Base-by-base conservation (phyloP, 768 basidiomycete genomes). In the Terana coerulea region DNA sequence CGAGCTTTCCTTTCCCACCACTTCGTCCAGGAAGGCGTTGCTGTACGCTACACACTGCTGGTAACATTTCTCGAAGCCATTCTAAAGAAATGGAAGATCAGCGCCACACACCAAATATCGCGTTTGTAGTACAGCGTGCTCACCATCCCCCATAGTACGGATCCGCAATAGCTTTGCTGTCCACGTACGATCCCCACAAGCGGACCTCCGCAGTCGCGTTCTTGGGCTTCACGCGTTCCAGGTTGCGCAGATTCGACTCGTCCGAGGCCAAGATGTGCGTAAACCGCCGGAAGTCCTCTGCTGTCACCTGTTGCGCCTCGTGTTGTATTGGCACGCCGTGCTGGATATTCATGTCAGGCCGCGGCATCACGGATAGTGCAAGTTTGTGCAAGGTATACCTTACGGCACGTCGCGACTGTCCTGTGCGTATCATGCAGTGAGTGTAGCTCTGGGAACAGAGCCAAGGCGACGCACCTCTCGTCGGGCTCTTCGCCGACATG, bases 251-350 rank as follows among this genome's bases (percentile, higher is more conserved):
- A 68, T 95, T 95, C 61, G 73, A 81, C 52, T 78, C 77, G 63
- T 95, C 94, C 35, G 92, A 81, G 7, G 92, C 90, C 11, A 98
- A 75, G 59, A 98, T 92, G 60, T 94, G 84, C 47, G 88, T 84
- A 67, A 91, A 95, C 14, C 66, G 64, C 15, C 67, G 72, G 64
- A 91, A 95, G 68, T 97, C 94, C 1, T 74, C 73, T 21, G 67
- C 66, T 9, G 62, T 47, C 22, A 91, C 75, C 64, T 84, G 80
- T n/a, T 88, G 81, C 8, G 87, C 88, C 17, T 67, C 64, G 59
- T 86, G 83, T 24, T 76, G 65, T 51, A 95, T 90, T 1, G 86
- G 83, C 21, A 95, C 77, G 1, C 76, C 67, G 67, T 88, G 79
- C 90, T 93, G 63, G n/a, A 53, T 44, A 46, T 12, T 9, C 9